A percentile compares a stretch with the other conserved stretches of the same genome.
Evolutionary conservation across 495 filamentous ascomycete species (phyloP).

Genomic region (Hypoxylon fuscum): DNA sequence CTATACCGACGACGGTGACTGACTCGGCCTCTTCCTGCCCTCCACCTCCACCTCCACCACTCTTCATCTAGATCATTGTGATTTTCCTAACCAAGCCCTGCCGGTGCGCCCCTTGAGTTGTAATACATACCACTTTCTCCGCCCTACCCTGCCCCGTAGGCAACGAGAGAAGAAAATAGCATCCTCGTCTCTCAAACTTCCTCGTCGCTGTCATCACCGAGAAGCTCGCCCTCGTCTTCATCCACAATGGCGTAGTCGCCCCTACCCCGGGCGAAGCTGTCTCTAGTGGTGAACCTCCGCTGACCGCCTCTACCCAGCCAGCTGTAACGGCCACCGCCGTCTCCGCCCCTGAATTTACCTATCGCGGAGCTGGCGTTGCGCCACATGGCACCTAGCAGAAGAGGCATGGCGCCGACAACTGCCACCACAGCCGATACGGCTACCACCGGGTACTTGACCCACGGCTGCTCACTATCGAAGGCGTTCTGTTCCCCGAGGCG

Average conservation of each 20-base stretch:
- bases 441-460: constrained; percentile 81
- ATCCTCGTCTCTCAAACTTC: constrained; percentile 64
- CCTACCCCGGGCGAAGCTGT: constrained; percentile 82
- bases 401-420: constrained; percentile 75
- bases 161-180: background rate
- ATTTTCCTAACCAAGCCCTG: constrained; percentile 25
- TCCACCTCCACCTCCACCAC: background rate
- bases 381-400: constrained; percentile 73
- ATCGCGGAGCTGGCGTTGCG: constrained; percentile 61
- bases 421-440: constrained; percentile 80
- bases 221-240: constrained; percentile 90
- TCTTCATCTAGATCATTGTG: constrained; percentile 13
- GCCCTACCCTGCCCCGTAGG: background rate
- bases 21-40: background rate
- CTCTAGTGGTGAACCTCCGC: constrained; percentile 80
- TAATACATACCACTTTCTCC: constrained; percentile 22
- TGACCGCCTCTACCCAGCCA: constrained; percentile 58
- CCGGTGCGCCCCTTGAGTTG: constrained; percentile 35
- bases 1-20: constrained; percentile 4
- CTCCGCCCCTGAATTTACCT: constrained; percentile 52
- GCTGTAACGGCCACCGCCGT: constrained; percentile 50
- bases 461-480: constrained; percentile 71
- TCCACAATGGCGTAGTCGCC: constrained; percentile 88
- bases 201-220: constrained; percentile 94
- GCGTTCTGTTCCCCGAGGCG: constrained; percentile 73